These are phyloP conservation scores for Neoboletus brunneissimus DNA, from an alignment of 768 basidiomycete genomes.

Conservation along the genomic window DNA sequence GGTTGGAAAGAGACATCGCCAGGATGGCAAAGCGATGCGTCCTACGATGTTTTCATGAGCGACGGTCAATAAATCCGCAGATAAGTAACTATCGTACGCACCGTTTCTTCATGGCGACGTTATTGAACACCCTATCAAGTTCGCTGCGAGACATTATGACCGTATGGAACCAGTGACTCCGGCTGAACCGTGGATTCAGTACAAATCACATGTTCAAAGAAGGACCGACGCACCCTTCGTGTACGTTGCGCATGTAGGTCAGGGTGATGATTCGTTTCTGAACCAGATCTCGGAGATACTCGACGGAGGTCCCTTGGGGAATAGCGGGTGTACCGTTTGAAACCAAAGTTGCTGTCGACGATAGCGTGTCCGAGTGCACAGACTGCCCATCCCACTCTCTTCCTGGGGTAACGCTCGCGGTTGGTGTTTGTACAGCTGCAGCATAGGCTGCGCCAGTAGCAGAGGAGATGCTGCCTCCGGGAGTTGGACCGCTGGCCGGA, in stretches of 20 bases:
- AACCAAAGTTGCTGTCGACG: constrained; percentile 41
- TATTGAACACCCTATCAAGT: constrained; percentile 72
- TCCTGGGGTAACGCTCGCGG: constrained; percentile 38
- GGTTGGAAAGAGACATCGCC: constrained; percentile 79
- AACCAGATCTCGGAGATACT: constrained; percentile 74
- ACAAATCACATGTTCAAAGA: background rate
- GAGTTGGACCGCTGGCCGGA: constrained; percentile 20
- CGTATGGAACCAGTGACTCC: constrained; percentile 86
- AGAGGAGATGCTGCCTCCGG: constrained; percentile 35
- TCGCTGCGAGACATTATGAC: constrained; percentile 73
- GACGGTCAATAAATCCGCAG: background rate
- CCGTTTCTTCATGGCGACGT: constrained; percentile 77
- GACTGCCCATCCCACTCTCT: constrained; percentile 78
- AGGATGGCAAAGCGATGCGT: constrained; percentile 81
- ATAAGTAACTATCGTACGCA: constrained; percentile 30
- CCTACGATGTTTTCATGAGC: constrained; percentile 38
- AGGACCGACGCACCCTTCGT: constrained; percentile 67
- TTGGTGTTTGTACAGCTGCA: constrained; percentile 33
- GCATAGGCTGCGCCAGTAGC: constrained; percentile 40
- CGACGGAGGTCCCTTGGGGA: constrained; percentile 67
- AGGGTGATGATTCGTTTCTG: constrained; percentile 83
- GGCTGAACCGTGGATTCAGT: constrained; percentile 39
- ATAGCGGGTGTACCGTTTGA: constrained; percentile 30
- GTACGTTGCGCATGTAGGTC: constrained; percentile 80
- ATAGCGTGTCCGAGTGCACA: constrained; percentile 45